phyloP scores from a whole-genome alignment of 1,284 basidiomycete genomes.

The Athelia sp. region DNA sequence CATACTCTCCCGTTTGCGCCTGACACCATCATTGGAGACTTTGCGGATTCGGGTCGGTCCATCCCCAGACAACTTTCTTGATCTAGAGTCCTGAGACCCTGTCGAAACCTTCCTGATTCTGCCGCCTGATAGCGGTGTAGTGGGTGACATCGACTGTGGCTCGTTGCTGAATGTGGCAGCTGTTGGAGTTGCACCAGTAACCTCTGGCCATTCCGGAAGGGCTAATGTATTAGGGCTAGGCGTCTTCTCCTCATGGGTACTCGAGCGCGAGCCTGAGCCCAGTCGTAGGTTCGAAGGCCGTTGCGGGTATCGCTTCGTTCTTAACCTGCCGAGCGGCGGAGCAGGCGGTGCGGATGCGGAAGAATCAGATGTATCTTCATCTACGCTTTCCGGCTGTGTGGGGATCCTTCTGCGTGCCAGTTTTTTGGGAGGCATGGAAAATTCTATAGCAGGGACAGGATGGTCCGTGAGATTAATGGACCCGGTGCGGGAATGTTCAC shows the following conservation, averaged over 20 bases:
- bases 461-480: conserved; percentile 14
- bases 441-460: conserved; percentile 18
- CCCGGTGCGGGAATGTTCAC: conserved; percentile 5
- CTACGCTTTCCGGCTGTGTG: conserved; percentile 20
- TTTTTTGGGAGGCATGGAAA: conserved; percentile 25
- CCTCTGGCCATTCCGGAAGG: conserved; percentile 53
- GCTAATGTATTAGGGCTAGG: conserved; percentile 39
- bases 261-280: conserved; percentile 24
- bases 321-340: conserved; percentile 28
- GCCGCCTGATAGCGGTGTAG: conserved; percentile 39
- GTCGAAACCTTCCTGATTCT: conserved; percentile 24
- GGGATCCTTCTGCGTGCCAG: conserved; percentile 34
- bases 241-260: conserved; percentile 23
- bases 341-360: conserved; percentile 31
- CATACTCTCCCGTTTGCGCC: conserved; percentile 44
- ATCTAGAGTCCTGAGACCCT: conserved; percentile 10
- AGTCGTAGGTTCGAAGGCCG: conserved; percentile 44
- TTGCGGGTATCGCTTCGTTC: conserved; percentile 43
- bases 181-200: conserved; percentile 44
- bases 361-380: conserved; percentile 44
- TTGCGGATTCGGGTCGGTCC: conserved; percentile 34
- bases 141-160: conserved; percentile 26
- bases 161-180: conserved; percentile 38
- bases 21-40: conserved; percentile 37
- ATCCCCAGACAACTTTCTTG: conserved; percentile 21